These are phyloP conservation scores for Solanum hybrid DNA, from an alignment of 305 asterid species.

Conservation along the genomic window DNA sequence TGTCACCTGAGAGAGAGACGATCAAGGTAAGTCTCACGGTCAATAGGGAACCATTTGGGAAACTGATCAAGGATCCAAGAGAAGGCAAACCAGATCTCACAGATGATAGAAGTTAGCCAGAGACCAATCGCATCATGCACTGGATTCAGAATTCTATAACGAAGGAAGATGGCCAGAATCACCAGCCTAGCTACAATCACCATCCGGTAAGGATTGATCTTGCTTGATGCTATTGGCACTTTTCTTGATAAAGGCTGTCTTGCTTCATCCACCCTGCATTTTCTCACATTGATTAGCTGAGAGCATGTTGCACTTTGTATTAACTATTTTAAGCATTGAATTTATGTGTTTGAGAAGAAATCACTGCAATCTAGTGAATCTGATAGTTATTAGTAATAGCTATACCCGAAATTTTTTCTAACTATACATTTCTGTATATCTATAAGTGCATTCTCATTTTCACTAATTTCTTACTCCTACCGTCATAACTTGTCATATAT, in stretches of 20 bases:
- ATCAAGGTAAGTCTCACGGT: constrained; percentile 91
- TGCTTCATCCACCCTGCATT: constrained; percentile 84
- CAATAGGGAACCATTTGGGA: constrained; percentile 96
- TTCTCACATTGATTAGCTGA: constrained; percentile 1
- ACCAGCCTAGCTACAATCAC: constrained; percentile 73
- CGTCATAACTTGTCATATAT: not conserved
- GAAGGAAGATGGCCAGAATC: constrained; percentile 76
- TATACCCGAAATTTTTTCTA: not conserved
- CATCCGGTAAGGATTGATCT: constrained; percentile 93
- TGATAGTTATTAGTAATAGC: not conserved
- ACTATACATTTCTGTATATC: not conserved
- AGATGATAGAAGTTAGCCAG: constrained; percentile 93
- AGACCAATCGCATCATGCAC: constrained; percentile 94
- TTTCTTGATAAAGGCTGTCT: constrained; percentile 93
- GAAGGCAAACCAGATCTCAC: constrained; percentile 96
- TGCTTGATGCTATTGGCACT: constrained; percentile 97
- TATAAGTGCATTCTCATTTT: not conserved
- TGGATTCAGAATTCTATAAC: constrained; percentile 81
- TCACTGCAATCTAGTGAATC: not conserved
- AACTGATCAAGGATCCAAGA: constrained; percentile 99
- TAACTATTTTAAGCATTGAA: not conserved
- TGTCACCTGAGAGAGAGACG: constrained; percentile 87
- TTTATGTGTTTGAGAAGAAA: not conserved
- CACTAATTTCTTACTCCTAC: not conserved
- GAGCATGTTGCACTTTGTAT: not conserved